Evolutionary conservation across 2,329 filamentous ascomycete species (phyloP), one percentile per base, ranked within the genome.

Genomic region (Coniochaeta ligniaria): DNA sequence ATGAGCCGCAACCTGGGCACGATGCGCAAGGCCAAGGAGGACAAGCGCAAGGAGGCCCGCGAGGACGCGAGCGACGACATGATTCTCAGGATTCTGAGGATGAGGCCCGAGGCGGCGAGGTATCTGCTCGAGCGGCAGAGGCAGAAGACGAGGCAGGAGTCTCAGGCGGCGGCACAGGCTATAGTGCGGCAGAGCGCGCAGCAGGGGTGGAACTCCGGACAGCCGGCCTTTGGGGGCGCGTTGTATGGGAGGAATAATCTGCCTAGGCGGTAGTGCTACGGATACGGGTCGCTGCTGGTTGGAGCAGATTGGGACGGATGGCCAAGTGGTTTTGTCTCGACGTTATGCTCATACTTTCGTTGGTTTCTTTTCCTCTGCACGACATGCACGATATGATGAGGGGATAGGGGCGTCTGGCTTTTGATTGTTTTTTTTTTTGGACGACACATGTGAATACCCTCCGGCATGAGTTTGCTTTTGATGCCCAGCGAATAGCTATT

Each of bases 21-120:
- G 8, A 98, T 99, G 92, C 89, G 87, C 67, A 91, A 94, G 71
- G 92, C 91, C 45, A 98, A 98, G 75, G 92, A 96, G 73, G 94
- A 96, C 75, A 97, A 96, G 78, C 83, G 95, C 64, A 92, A 93
- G 68, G 94, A 98, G 72, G 92, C 92, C 1, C 95, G 99, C 72
- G 94, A 95, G 1, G 95, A 98, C 72, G 94, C 95, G 1, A 96
- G 89, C 72, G 95, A 99, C 73, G 95, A 99, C 72, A 98, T 98
- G 90, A 98, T 99, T 66, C 75, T 99, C 68, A 84, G 95, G 22
- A 99, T 99, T 65, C 75, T 99, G 66, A 84, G 95, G 58, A 99
- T 99, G 95, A 82, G 95, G 59, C 92, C 92, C 2, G 95, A 98
- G 76, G 95, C 95, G 3, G 83, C 87, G 57, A 79, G 84, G 36